Base-by-base conservation (phyloP, 2,329 filamentous ascomycete genomes). In the Domatiomyces catenatus region DNA sequence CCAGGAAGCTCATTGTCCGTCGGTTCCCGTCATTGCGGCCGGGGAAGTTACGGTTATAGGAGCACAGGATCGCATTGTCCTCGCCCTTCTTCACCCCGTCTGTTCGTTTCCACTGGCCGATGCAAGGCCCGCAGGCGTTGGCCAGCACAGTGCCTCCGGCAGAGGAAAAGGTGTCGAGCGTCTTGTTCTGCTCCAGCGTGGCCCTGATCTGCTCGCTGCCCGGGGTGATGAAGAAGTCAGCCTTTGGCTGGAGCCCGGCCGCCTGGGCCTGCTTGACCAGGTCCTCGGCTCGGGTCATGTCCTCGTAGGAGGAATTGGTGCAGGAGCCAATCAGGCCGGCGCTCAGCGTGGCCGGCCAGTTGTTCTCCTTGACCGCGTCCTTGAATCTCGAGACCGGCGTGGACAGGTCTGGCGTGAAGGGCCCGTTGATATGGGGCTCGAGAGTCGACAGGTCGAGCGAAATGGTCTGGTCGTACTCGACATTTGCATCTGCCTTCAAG, bases 41-140 rank as follows among this genome's bases (percentile, higher is more conserved):
- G 48, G 86, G 86, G 75, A 98, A 98, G 71, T 98, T 98, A 54
- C 92, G 86, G 76, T 98, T 98, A 74, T 95, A 98, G 0, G 89
- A 95, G 8, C 88, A 90, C 62, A 98, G 79, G 61, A 98, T 96
- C 55, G 92, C 92, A 64, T 98, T 98, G 49, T 79, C 74, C 52
- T 89, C 86, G 55, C 88, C 89, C 71, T 94, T 94, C 59, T 71
- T 68, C 17, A 93, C 78, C 19, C 81, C 84, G 63, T 96, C 92
- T 17, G 86, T 90, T 52, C 92, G 83, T 64, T 85, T 86, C 92
- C 92, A 98, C 69, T 94, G 88, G 1, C 90, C 89, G 59, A 60
- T 59, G 65, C 89, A 94, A 28, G 87, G 86, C 2, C 85, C 92
- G 62, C 92, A 98, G 39, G 92, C 92, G 67, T 96, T 98, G 48